phyloP scores from a whole-genome alignment of 2,329 filamentous ascomycete species.

The Diaporthe humulicola region DNA sequence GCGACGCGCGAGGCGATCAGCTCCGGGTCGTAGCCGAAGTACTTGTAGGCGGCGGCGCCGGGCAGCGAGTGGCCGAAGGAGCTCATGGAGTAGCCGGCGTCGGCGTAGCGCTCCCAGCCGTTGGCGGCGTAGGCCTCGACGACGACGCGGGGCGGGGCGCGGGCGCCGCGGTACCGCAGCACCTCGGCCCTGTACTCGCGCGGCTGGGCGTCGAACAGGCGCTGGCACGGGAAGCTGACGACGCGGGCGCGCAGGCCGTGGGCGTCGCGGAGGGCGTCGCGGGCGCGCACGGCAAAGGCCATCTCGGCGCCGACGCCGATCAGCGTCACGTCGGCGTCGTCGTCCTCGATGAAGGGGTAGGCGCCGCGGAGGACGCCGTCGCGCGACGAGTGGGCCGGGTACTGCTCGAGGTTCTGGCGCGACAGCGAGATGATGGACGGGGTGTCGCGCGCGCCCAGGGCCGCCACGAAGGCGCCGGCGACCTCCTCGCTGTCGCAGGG shows the following conservation, averaged over 20 bases:
- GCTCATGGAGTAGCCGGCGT: conserved; percentile 62
- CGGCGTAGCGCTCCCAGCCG: conserved; percentile 69
- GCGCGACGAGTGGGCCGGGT: conserved; percentile 48
- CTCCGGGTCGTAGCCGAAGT: conserved; percentile 64
- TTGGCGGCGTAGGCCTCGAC: conserved; percentile 66
- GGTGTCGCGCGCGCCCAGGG: conserved; percentile 50
- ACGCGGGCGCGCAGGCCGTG: conserved; percentile 49
- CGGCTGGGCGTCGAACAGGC: conserved; percentile 52
- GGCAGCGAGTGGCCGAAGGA: conserved; percentile 65
- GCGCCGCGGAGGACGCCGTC: conserved; percentile 54
- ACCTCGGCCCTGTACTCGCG: conserved; percentile 53
- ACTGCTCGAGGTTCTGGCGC: conserved; percentile 56
- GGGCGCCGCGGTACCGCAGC: conserved; percentile 50
- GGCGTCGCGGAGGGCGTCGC: conserved; percentile 51
- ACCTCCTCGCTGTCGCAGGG: conserved; percentile 66
- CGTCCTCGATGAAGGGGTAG: conserved; percentile 52
- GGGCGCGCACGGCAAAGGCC: conserved; percentile 56
- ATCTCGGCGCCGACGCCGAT: conserved; percentile 55
- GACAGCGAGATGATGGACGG: conserved; percentile 54
- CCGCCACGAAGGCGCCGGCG: conserved; percentile 58
- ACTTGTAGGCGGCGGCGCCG: conserved; percentile 63
- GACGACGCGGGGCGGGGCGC: conserved; percentile 56
- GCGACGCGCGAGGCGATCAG: conserved; percentile 50
- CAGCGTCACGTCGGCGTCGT: conserved; percentile 52
- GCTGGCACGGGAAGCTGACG: conserved; percentile 54